Evolutionary conservation across 768 basidiomycete genomes (phyloP).

Genomic region (Russula sp.): DNA sequence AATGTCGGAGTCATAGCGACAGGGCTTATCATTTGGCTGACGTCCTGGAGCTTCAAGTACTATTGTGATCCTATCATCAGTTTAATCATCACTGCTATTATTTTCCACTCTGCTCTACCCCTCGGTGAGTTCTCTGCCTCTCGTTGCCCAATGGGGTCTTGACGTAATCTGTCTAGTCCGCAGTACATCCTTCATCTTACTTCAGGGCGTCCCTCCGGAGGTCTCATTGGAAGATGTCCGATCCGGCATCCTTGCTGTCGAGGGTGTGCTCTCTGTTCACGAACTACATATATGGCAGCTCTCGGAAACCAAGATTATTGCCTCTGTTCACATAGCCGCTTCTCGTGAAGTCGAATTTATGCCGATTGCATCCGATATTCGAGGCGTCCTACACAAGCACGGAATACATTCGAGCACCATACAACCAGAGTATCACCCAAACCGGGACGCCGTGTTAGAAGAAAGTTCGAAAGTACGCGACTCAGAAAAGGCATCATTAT

Average conservation of each 20-base stretch:
- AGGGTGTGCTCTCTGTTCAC: conserved; percentile 86
- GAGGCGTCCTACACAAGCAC: conserved; percentile 79
- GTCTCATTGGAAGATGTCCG: conserved; percentile 89
- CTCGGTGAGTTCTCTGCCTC: conserved; percentile 54
- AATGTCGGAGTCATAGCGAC: conserved; percentile 97
- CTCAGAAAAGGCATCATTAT: neutral
- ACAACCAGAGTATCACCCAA: conserved; percentile 75
- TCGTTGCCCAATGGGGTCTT: conserved; percentile 10
- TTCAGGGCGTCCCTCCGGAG: conserved; percentile 90
- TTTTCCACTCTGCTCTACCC: conserved; percentile 93
- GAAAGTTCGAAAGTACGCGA: conserved; percentile 48
- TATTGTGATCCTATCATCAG: conserved; percentile 94
- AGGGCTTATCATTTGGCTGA: conserved; percentile 91
- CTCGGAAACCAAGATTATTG: conserved; percentile 91
- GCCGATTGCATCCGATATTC: conserved; percentile 80
- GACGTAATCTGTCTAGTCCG: conserved; percentile 49
- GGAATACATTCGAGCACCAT: conserved; percentile 96
- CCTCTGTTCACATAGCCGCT: conserved; percentile 91
- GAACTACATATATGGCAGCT: conserved; percentile 98
- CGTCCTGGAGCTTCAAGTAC: conserved; percentile 77
- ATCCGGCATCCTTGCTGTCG: conserved; percentile 71
- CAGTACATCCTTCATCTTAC: conserved; percentile 89
- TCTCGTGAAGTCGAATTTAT: conserved; percentile 85
- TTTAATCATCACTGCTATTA: conserved; percentile 91
- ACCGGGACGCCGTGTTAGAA: conserved; percentile 43